Conservation (phyloP, 768 basidiomycete genomes). For the Tubosaeta brunneosetosa region DNA sequence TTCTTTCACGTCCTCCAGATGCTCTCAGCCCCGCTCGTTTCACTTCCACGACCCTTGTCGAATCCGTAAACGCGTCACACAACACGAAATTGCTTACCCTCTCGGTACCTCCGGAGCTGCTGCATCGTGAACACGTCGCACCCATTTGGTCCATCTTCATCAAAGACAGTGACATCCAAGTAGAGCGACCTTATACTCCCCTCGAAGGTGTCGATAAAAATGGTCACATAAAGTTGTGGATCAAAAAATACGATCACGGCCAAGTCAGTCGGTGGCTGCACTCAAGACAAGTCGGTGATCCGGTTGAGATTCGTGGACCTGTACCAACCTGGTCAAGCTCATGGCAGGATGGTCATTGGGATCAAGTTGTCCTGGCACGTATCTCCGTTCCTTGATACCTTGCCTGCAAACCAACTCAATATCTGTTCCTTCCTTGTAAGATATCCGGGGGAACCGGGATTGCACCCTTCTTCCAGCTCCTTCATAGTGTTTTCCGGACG, state of each 20-base stretch:
- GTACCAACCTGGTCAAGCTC: conserved; percentile 53
- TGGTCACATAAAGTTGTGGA: conserved; percentile 72
- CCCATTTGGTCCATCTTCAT: conserved; percentile 75
- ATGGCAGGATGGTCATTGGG: conserved; percentile 58
- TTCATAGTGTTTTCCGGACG: conserved; percentile 48
- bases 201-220: conserved; percentile 62
- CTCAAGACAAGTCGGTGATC: conserved; percentile 59
- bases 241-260: conserved; percentile 72
- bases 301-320: conserved; percentile 74
- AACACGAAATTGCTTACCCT: conserved; percentile 65
- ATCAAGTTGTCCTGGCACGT: conserved; percentile 72
- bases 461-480: conserved; percentile 78
- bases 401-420: neutral
- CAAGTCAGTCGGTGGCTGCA: conserved; percentile 85
- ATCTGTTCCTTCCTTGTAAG: conserved; percentile 35
- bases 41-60: conserved; percentile 55
- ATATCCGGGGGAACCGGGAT: conserved; percentile 87
- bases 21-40: conserved; percentile 47
- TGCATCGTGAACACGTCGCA: conserved; percentile 22
- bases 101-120: conserved; percentile 43
- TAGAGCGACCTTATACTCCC: conserved; percentile 83
- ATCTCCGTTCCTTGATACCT: neutral
- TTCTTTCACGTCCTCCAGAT: conserved; percentile 45
- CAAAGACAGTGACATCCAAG: conserved; percentile 86
- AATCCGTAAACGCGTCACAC: conserved; percentile 47